These are phyloP conservation scores for Podaxis sp. DNA, from an alignment of 768 basidiomycete species.

Conservation along the genomic window DNA sequence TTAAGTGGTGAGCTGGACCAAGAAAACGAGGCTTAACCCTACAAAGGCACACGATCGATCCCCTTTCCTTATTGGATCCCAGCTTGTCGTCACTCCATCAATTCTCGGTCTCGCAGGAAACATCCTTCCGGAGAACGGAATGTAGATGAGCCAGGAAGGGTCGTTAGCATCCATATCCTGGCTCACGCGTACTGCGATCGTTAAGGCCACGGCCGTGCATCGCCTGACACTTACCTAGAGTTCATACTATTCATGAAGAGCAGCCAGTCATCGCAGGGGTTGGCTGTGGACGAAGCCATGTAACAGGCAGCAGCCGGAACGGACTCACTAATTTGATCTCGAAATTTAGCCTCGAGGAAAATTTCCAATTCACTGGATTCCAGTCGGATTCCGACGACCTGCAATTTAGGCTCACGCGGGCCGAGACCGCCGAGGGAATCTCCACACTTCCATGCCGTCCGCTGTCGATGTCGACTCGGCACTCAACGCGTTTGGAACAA, in stretches of 20 bases:
- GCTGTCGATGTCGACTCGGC: not conserved
- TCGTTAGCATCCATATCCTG: not conserved
- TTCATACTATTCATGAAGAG: not conserved
- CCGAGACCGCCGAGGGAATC: not conserved
- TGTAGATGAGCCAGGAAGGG: not conserved
- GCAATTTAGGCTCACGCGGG: too few species aligned
- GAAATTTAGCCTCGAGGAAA: too few species aligned
- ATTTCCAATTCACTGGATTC: too few species aligned
- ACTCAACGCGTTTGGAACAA: conserved; percentile 1
- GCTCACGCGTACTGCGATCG: not conserved
- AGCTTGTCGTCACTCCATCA: not conserved
- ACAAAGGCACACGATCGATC: conserved; percentile 1
- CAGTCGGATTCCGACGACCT: too few species aligned
- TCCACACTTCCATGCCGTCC: not conserved
- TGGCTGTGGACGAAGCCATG: not conserved
- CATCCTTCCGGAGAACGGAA: not conserved
- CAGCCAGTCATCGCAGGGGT: not conserved
- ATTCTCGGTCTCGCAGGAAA: conserved; percentile 1
- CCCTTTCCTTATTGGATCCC: not conserved
- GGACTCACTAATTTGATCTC: too few species aligned
- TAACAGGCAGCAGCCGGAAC: too few species aligned
- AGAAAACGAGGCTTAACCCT: conserved; percentile 9
- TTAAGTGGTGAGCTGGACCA: conserved; percentile 5
- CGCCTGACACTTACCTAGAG: not conserved
- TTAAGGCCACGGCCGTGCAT: not conserved